Base-by-base conservation (phyloP, 225 moss, liverwort and hornwort species). In the Antitrichia curtipendula region DNA sequence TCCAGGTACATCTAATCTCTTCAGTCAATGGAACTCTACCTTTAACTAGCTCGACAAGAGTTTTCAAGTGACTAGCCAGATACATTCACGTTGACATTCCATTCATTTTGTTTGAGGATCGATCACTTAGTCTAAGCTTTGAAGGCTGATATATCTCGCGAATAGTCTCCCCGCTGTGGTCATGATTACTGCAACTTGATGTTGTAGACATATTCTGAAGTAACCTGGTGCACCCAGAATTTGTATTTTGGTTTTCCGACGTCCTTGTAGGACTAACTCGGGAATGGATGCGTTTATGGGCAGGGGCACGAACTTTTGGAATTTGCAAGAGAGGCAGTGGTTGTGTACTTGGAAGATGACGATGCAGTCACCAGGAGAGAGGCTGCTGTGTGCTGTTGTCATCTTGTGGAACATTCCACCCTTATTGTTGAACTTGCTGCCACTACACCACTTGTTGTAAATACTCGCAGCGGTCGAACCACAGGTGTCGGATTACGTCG, bases 271-370 rank as follows among this genome's bases (percentile, higher is more conserved):
- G 83, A 70, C 58, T 92, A 69, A 90, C 41, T 87, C 43, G 38
- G 52, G 38, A 38, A 84, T 77, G 75, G 57, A 61, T 87, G 43
- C 74, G 40, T 85, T 80, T 72, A 41, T 78, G 78, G 56, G 78
- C 93, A 99, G 99, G 95, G 97, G 83, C 99, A 99, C 81, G 99
- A 99, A 87, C 96, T 99, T 87, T 89, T 99, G 75, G 96, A 99
- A 89, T 99, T 99, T 86, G 97, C 99, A 63, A 94, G 99, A 87
- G 97, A 99, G 92, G 97, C 93, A 62, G 96, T 97, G 41, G 94
- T 97, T 75, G 93, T 93, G 43, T 99, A 92, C 89, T 89, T 99
- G 66, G 99, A 99, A 90, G 99, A 99, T 88, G 95, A 99, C 76
- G 99, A 99, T 92, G 89, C 95, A 88, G 89, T 94, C 57, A 99